Base-by-base conservation (phyloP, 345 rosid genomes). In the Eucalyptus marginata region DNA sequence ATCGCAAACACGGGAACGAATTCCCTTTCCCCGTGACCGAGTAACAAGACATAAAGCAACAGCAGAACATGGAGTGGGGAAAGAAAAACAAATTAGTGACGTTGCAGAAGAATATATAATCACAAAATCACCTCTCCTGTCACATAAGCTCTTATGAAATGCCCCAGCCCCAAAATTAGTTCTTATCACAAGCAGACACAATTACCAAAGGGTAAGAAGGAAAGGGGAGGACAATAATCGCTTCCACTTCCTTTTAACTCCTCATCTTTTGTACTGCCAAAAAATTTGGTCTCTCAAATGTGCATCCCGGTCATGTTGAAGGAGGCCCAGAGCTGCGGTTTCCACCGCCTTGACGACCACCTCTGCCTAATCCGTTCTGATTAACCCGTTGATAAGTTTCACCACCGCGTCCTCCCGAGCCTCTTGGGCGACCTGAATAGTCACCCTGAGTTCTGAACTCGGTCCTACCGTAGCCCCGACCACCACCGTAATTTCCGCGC, bases 391-490 rank as follows among this genome's bases (percentile, higher is more conserved):
- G 96, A 80, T 93, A 92, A 87, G 94, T 94, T 89, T 94, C 98
- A 24, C 90, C 95, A 59, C 88, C 89, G 40, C 95, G 92, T 31
- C 94, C 95, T 90, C 44, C 93, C 90, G 90, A 95, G 89, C 96
- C 96, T 93, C 91, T 96, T 17, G 95, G 94, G 90, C 97, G 92
- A 87, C 93, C 96, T 7, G 96, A 91, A 90, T 90, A 95, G 85
- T 95, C 97, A 33, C 95, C 96, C 89, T 93, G 97, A 91, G 88
- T 91, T 92, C 96, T 95, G 91, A 90, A 95, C 90, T 95, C 97
- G 58, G 80, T 92, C 91, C 95, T 93, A 84, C 93, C 93, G 88
- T 93, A 93, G 71, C 96, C 95, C 49, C 95, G 87, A 66, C 95
- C 93, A 86, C 91, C 92, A 64, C 92, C 89, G 17, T 89, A 93